Conservation (phyloP, 352 stramenopile species). For the Phytopythium chamaehyphon region DNA sequence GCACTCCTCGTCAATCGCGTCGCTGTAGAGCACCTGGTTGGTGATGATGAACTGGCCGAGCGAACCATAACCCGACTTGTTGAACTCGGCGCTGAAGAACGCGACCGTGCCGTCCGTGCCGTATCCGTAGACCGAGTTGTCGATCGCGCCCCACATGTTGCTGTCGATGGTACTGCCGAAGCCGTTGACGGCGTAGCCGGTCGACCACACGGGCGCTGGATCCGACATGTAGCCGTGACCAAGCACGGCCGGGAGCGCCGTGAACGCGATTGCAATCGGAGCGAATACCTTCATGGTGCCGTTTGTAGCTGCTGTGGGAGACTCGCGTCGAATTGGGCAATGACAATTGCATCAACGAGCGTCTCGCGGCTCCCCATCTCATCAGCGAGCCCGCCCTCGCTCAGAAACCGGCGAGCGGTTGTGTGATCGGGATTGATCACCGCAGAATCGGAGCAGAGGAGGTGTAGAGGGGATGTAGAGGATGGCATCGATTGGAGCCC, state of each 20-base stretch:
- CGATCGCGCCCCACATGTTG: slow-evolving; percentile 31
- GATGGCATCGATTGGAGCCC: not conserved
- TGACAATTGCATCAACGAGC: slow-evolving; percentile 1
- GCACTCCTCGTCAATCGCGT: slow-evolving; percentile 31
- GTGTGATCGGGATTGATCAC: too few species aligned
- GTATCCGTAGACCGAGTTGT: slow-evolving; percentile 37
- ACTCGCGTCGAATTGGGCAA: slow-evolving; percentile 9
- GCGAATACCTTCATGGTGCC: slow-evolving; percentile 19
- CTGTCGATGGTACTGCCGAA: slow-evolving; percentile 40
- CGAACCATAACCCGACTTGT: slow-evolving; percentile 34
- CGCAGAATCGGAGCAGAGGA: not conserved
- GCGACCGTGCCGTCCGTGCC: slow-evolving; percentile 26
- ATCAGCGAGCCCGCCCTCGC: too few species aligned
- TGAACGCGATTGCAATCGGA: slow-evolving; percentile 7
- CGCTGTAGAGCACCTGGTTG: slow-evolving; percentile 35
- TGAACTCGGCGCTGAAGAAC: slow-evolving; percentile 35
- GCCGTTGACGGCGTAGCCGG: slow-evolving; percentile 38
- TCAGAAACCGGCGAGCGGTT: too few species aligned
- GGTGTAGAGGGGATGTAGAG: not conserved
- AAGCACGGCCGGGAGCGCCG: slow-evolving; percentile 14
- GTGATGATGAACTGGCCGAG: slow-evolving; percentile 40
- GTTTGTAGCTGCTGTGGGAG: not conserved
- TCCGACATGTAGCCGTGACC: slow-evolving; percentile 38
- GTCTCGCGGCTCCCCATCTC: too few species aligned
- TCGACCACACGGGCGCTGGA: slow-evolving; percentile 26